phyloP scores from a whole-genome alignment of 169 alveolate genomes.

The Eimeria sp. region DNA sequence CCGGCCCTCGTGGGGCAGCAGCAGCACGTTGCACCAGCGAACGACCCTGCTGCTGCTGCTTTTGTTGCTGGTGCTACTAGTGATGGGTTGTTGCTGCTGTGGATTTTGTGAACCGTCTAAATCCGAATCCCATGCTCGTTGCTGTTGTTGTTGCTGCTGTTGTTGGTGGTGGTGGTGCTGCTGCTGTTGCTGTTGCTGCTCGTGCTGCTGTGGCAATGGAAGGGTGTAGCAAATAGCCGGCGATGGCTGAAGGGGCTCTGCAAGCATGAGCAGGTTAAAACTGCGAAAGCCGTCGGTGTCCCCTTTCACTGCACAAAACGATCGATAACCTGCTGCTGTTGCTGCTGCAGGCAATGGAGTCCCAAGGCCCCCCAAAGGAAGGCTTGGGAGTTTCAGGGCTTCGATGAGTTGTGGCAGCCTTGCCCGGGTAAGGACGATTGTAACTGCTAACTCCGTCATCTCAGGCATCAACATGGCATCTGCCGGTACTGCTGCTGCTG shows the following conservation, averaged over 20 bases:
- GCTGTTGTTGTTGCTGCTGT: constrained; percentile 18
- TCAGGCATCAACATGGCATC: not conserved
- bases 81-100: not conserved
- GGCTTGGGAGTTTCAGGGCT: constrained; percentile 4
- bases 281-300: not conserved
- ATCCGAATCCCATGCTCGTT: not conserved
- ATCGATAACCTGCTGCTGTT: not conserved
- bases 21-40: constrained; percentile 56
- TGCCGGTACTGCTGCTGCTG: not conserved
- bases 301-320: not conserved
- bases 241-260: constrained; percentile 26
- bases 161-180: not conserved
- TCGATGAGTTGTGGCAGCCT: not conserved
- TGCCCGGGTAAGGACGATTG: not conserved
- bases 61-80: not conserved
- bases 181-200: not conserved
- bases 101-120: not conserved
- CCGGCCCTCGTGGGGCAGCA: constrained; percentile 41
- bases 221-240: not conserved
- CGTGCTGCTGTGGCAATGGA: not conserved
- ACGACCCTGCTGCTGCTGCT: not conserved
- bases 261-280: constrained; percentile 23
- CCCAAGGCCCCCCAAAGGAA: not conserved
- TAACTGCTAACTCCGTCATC: not conserved
- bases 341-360: not conserved